Base-by-base conservation (phyloP, 345 rosid species). In the Moricandia moricandioides region DNA sequence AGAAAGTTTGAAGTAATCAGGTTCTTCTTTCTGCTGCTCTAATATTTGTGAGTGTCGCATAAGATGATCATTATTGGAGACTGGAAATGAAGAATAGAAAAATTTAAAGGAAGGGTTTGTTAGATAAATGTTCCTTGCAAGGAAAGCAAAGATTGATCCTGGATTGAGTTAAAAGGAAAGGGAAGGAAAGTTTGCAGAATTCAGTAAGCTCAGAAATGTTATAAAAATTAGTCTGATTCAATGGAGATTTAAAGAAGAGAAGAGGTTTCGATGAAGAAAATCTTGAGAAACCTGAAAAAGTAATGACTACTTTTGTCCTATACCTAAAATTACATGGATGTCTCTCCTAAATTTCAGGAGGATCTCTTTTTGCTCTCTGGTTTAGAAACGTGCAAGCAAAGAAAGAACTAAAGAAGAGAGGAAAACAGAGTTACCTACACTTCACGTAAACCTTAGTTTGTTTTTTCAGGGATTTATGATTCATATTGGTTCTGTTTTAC, bases 101-200 rank as follows among this genome's bases (percentile, higher is more conserved):
- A 58, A n/a, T 9, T 47, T 14, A 18, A 29, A 6, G 61, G 57
- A 61, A 17, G 65, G 69, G 40, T 60, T 67, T 35, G 45, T 37
- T 30, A 62, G 52, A 27, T 57, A 51, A 66, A 47, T 62, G 82
- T 56, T 63, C 12, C 66, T 45, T 79, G 79, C 27, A 62, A 68
- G 70, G 30, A 63, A 73, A 73, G 71, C 54, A 79, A 73, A 73
- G 62, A 68, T 62, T 31, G 59, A 57, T 68, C 66, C 56, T 58
- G 33, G 47, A 77, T 24, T 77, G 68, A 72, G 62, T 75, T 74
- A 65, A 71, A 64, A 14, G 33, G 33, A 63, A 73, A 78, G 67
- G 78, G 18, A 76, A 75, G 29, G 80, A 51, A 78, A 52, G 80
- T 80, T 72, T 67, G 75, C 74, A 81, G 40, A 33, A 39, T 64